Evolutionary conservation across 2,329 filamentous ascomycete species (phyloP).

Genomic region (Cytospora mali): DNA sequence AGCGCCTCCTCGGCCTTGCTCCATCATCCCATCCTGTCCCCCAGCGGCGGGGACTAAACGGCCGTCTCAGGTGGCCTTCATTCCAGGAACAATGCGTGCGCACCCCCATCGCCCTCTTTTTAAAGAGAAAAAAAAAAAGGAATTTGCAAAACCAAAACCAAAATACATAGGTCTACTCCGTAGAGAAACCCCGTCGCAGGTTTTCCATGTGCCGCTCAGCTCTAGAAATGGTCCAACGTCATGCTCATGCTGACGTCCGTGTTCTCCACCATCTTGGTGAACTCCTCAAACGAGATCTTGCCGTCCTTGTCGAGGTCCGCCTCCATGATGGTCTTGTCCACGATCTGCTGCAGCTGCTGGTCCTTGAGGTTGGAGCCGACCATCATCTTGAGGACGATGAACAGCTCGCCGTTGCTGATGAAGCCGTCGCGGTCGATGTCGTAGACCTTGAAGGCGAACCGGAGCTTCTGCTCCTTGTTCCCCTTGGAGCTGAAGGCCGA

Average conservation of each 20-base stretch:
- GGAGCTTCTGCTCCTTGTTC: constrained; percentile 98
- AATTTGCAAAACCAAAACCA: background rate
- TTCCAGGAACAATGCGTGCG: background rate
- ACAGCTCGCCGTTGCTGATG: constrained; percentile 98
- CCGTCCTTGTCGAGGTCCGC: constrained; percentile 94
- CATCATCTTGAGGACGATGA: constrained; percentile 99
- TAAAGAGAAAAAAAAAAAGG: background rate
- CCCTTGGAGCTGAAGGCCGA: constrained; percentile 97
- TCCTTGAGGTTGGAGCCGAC: constrained; percentile 99
- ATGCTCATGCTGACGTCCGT: constrained; percentile 79
- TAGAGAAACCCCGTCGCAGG: background rate
- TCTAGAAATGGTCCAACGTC: constrained; percentile 51
- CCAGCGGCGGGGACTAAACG: background rate
- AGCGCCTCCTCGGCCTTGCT: background rate
- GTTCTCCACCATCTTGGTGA: constrained; percentile 97
- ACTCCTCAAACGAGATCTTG: constrained; percentile 99
- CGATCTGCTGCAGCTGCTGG: constrained; percentile 97
- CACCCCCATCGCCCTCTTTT: too few species aligned
- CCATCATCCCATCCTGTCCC: background rate
- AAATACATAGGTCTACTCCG: too few species aligned
- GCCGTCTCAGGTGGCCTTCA: background rate
- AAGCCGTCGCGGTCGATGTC: constrained; percentile 98
- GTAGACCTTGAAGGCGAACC: constrained; percentile 98
- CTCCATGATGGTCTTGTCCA: constrained; percentile 99
- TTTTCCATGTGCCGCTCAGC: background rate